These are phyloP conservation scores for Tardiomyces blankii DNA, from an alignment of 1,139 yeast species.

Conservation along the genomic window DNA sequence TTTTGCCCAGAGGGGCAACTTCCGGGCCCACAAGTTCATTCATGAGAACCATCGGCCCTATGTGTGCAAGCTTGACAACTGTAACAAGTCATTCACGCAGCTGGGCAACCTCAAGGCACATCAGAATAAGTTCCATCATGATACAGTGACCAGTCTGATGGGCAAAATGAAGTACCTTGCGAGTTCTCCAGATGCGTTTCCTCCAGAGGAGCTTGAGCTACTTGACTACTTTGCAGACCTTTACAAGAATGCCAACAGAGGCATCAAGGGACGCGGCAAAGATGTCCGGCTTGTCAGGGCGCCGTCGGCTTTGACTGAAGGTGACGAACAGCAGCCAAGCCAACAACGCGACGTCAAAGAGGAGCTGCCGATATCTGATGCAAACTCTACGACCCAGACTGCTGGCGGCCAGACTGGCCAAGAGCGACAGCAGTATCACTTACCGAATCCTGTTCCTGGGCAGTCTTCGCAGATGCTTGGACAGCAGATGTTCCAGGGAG, in stretches of 20 bases:
- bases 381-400: too few species aligned
- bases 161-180: conserved; percentile 23
- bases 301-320: neutral
- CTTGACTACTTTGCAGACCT: conserved; percentile 67
- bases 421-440: conserved; percentile 1
- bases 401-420: too few species aligned
- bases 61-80: conserved; percentile 67
- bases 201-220: conserved; percentile 54
- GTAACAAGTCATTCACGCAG: conserved; percentile 82
- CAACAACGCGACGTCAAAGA: too few species aligned
- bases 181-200: conserved; percentile 48
- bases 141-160: conserved; percentile 56
- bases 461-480: neutral
- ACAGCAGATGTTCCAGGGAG: neutral
- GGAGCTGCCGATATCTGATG: too few species aligned
- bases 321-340: neutral
- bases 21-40: conserved; percentile 75
- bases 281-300: conserved; percentile 21
- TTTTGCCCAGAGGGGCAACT: conserved; percentile 82
- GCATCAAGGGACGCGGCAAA: conserved; percentile 84
- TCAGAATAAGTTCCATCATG: conserved; percentile 78
- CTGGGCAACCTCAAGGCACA: conserved; percentile 89
- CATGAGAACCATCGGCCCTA: conserved; percentile 74
- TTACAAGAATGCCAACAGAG: conserved; percentile 81
- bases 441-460: conserved; percentile 1